Base-by-base conservation (phyloP, 148 eudicot genomes). In the Rhododendron ferrugineum region DNA sequence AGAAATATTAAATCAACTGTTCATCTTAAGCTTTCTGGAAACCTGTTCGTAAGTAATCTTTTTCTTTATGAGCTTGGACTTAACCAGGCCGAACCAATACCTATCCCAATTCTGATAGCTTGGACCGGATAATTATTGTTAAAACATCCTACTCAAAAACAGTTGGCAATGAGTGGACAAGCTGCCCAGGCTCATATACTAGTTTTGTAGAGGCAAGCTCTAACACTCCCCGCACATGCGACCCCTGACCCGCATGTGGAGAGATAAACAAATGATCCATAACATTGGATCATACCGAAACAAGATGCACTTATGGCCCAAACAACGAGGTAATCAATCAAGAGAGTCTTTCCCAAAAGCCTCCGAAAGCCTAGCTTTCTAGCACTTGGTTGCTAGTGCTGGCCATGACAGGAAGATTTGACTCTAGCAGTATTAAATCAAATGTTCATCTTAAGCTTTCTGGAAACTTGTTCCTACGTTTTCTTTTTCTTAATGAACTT, bases 381-480 rank as follows among this genome's bases (percentile, higher is more conserved):
- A 3, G 9, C 88, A 74, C 62, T 72, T 87, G 9, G 82, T 93
- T 75, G 95, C 93, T 82, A 84, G 86, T 91, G 92, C 89, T 82
- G 93, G 95, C 30, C 88, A 89, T 64, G 93, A 87, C 42, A 90
- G 85, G 80, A 90, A 89, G 95, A 93, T 92, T 82, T 26, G 30
- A 28, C 36, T 26, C 70, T 74, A 73, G 30, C 70, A 75, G 15
- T 75, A 5, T 22, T 54, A 28, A 58, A 4, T 20, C 20, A 52
- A 54, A 46, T 37, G 15, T 52, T 74, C 30, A 34, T 18, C 44
- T 52, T 52, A 34, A 84, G 37, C 46, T 20, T 32, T 83, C 26
- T 26, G 36, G 76, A 83, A 70, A 11, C 37, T 8, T 68, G 37
- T 68, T 83, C 22, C 23, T 30, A 47, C 8, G 40, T 47, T 68